Conservation (phyloP, 371 early-diverging fungal genomes). For the Mucor sp. region DNA sequence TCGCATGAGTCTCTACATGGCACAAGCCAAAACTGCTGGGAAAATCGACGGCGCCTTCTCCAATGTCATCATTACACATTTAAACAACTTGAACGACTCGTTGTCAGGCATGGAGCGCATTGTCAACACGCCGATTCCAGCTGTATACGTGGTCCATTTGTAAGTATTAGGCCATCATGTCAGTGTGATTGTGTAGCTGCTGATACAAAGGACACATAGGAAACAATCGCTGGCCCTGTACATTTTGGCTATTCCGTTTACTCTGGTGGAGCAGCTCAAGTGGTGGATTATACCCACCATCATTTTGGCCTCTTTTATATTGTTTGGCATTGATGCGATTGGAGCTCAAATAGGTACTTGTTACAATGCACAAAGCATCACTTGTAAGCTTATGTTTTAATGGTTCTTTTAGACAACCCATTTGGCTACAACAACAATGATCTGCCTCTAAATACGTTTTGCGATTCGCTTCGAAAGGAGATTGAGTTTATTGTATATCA, state of each 20-base stretch:
- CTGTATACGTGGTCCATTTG: conserved; percentile 78
- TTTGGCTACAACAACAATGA: conserved; percentile 64
- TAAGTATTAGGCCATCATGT: conserved; percentile 17
- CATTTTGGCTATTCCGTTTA: conserved; percentile 70
- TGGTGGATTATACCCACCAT: conserved; percentile 67
- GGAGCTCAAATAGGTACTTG: conserved; percentile 40
- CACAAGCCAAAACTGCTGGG: conserved; percentile 45
- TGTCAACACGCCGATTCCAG: conserved; percentile 77
- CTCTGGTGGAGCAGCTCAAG: conserved; percentile 53
- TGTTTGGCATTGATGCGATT: conserved; percentile 78
- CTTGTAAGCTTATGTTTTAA: conserved; percentile 14
- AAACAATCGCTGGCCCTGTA: conserved; percentile 74
- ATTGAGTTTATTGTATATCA: conserved; percentile 50
- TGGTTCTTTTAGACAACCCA: conserved; percentile 37
- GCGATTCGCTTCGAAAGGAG: conserved; percentile 42
- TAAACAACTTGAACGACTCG: conserved; percentile 64
- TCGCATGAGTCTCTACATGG: conserved; percentile 57
- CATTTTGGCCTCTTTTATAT: conserved; percentile 64
- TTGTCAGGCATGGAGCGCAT: conserved; percentile 75
- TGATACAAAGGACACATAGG: conserved; percentile 14
- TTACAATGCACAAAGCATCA: neutral
- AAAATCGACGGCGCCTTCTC: conserved; percentile 55
- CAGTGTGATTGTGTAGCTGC: neutral
- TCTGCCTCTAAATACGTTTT: conserved; percentile 43
- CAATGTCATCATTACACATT: conserved; percentile 49